A percentile compares a stretch with the other conserved stretches of the same genome.
These are phyloP conservation scores for Monilinia laxa DNA, from an alignment of 2,329 filamentous ascomycete species.

Conservation along the genomic window DNA sequence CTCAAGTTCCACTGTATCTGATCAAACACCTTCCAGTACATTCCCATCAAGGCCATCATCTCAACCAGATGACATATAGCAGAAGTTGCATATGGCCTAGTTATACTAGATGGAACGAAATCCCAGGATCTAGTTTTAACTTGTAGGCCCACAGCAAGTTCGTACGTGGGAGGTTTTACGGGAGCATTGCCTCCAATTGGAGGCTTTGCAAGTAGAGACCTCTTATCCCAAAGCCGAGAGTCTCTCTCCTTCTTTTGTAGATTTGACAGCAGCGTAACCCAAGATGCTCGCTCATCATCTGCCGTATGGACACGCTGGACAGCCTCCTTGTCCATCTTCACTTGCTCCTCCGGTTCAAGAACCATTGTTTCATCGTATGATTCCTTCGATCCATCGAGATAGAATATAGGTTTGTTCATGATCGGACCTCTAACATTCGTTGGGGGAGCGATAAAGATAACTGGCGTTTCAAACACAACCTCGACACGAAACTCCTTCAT, in stretches of 20 bases:
- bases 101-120: constrained; percentile 42
- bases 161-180: constrained; percentile 27
- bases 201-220: constrained; percentile 13
- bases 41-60: constrained; percentile 44
- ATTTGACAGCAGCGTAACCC: constrained; percentile 52
- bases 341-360: constrained; percentile 18
- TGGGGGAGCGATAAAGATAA: constrained; percentile 39
- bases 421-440: constrained; percentile 37
- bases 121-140: constrained; percentile 43
- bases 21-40: constrained; percentile 61
- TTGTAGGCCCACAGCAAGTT: constrained; percentile 37
- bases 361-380: constrained; percentile 35
- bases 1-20: constrained; percentile 50
- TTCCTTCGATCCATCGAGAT: constrained; percentile 33
- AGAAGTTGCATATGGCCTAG: constrained; percentile 41
- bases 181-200: constrained; percentile 14
- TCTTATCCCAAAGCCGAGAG: constrained; percentile 47
- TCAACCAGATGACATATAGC: constrained; percentile 42
- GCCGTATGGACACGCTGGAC: constrained; percentile 49
- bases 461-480: constrained; percentile 42
- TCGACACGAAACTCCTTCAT: constrained; percentile 42
- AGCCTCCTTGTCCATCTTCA: constrained; percentile 25
- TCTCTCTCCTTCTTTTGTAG: constrained; percentile 52
- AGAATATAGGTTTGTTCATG: constrained; percentile 28
- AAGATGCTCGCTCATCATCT: constrained; percentile 57